Evolutionary conservation across 2,329 filamentous ascomycete genomes (phyloP).

Genomic region (Dactylellina haptotyla): DNA sequence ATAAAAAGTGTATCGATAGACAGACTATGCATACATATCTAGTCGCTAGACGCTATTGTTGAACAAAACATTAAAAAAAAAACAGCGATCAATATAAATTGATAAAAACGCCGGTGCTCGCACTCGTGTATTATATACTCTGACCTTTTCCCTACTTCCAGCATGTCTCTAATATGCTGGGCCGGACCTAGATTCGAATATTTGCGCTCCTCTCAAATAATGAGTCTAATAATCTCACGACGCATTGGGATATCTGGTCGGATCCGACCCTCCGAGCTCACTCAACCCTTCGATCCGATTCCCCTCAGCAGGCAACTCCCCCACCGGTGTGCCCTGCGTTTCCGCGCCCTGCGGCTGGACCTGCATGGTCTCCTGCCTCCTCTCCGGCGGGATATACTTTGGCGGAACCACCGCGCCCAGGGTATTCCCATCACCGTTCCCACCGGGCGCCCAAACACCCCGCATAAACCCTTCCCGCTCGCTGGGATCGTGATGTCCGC

Average conservation of each 20-base stretch:
- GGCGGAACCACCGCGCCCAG: slow-evolving; percentile 9
- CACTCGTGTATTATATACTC: neutral
- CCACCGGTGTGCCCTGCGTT: slow-evolving; percentile 11
- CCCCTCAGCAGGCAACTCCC: slow-evolving; percentile 26
- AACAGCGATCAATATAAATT: neutral
- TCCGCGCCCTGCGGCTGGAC: neutral
- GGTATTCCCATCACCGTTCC: neutral
- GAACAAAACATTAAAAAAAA: no score
- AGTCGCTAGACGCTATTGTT: slow-evolving; percentile 23
- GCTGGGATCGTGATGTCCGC: slow-evolving; percentile 7
- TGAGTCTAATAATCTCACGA: no score
- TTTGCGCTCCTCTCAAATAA: no score
- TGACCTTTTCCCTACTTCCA: no score
- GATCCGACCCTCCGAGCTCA: slow-evolving; percentile 28
- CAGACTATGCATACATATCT: slow-evolving; percentile 16
- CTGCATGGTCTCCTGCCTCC: slow-evolving; percentile 5
- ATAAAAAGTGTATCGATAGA: slow-evolving; percentile 9
- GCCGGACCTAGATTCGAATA: no score
- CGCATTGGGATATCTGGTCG: no score
- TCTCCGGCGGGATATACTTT: slow-evolving; percentile 38
- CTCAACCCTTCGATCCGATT: slow-evolving; percentile 38
- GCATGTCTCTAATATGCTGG: no score
- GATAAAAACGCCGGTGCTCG: neutral
- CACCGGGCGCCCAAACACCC: slow-evolving; percentile 18
- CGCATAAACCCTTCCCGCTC: slow-evolving; percentile 43